phyloP scores from a whole-genome alignment of 495 filamentous ascomycete genomes.

The Staphylotrichum longicolle region DNA sequence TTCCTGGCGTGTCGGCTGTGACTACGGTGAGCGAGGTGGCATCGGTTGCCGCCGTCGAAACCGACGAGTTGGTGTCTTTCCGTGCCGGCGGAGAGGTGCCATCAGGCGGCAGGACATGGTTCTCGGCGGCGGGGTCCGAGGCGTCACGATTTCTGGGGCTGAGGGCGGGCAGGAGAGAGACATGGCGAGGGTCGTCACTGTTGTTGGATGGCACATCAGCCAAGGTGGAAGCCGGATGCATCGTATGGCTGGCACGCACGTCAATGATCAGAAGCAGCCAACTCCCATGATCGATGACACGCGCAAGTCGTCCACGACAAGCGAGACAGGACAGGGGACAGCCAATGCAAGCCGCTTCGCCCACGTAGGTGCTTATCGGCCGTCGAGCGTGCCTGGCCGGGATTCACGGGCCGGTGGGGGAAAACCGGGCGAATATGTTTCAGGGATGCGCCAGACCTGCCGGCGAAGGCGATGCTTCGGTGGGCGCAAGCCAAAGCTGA shows the following conservation, averaged over 20 bases:
- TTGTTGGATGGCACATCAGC: conserved; percentile 43
- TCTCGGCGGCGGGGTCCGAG: conserved; percentile 33
- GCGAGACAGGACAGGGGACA: too few species aligned
- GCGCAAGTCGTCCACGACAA: conserved; percentile 6
- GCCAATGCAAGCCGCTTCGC: conserved; percentile 1
- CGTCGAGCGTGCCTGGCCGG: not conserved
- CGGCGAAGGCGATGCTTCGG: conserved; percentile 15
- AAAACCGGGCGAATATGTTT: conserved; percentile 11
- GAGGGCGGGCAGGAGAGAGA: conserved; percentile 20
- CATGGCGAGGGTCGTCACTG: conserved; percentile 41
- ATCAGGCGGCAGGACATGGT: conserved; percentile 34
- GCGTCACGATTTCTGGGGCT: conserved; percentile 20
- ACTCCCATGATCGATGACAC: conserved; percentile 30
- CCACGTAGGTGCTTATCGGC: not conserved
- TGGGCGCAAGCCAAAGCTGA: conserved; percentile 12
- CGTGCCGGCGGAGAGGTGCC: conserved; percentile 43
- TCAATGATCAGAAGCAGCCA: conserved; percentile 14
- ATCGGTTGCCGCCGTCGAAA: conserved; percentile 43
- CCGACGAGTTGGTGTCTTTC: conserved; percentile 50
- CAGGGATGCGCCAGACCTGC: conserved; percentile 13
- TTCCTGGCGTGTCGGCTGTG: conserved; percentile 43
- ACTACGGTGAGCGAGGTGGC: conserved; percentile 37
- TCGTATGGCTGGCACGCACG: conserved; percentile 30
- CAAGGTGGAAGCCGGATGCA: conserved; percentile 47
- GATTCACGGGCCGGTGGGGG: conserved; percentile 18